Conservation (phyloP, 768 basidiomycete genomes). For the Boletus subparvulus region DNA sequence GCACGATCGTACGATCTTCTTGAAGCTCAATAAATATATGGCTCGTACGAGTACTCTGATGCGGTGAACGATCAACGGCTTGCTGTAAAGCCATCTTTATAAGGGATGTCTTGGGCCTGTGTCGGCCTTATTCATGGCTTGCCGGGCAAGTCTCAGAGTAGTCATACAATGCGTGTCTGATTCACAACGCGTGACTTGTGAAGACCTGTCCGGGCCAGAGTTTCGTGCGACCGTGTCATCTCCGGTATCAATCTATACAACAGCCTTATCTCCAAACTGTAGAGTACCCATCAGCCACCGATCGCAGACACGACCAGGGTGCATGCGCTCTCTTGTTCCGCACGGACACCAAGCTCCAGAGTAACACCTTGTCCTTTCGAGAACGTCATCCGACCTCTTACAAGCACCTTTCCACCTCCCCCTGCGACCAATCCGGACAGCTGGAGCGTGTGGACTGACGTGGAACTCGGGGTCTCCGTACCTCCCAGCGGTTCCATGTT, state of each 20-base stretch:
- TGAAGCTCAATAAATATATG: background rate
- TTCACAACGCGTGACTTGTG: background rate
- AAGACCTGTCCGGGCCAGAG: background rate
- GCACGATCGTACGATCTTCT: conserved; percentile 4
- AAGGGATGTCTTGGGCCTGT: conserved; percentile 2
- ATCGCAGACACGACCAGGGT: conserved; percentile 90
- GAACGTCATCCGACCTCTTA: conserved; percentile 94
- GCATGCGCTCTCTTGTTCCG: conserved; percentile 86
- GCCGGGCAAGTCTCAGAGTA: conserved; percentile 3
- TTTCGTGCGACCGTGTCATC: conserved; percentile 9
- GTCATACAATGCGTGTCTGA: background rate
- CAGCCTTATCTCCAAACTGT: conserved; percentile 2
- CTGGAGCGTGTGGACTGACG: conserved; percentile 91
- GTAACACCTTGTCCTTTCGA: conserved; percentile 89
- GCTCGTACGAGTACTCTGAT: background rate
- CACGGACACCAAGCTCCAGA: conserved; percentile 85
- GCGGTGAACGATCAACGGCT: conserved; percentile 3
- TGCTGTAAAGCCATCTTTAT: conserved; percentile 5
- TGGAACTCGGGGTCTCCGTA: conserved; percentile 74
- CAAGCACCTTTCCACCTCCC: conserved; percentile 95
- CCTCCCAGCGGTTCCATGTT: conserved; percentile 98
- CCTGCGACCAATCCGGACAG: conserved; percentile 88
- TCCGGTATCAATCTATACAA: conserved; percentile 8
- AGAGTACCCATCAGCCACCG: conserved; percentile 47
- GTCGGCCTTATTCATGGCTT: conserved; percentile 7